Percentiles rank a stretch among this genome's conserved stretches.
phyloP scores from a whole-genome alignment of 164 flowering plant genomes.

The Cinnamomum chago region DNA sequence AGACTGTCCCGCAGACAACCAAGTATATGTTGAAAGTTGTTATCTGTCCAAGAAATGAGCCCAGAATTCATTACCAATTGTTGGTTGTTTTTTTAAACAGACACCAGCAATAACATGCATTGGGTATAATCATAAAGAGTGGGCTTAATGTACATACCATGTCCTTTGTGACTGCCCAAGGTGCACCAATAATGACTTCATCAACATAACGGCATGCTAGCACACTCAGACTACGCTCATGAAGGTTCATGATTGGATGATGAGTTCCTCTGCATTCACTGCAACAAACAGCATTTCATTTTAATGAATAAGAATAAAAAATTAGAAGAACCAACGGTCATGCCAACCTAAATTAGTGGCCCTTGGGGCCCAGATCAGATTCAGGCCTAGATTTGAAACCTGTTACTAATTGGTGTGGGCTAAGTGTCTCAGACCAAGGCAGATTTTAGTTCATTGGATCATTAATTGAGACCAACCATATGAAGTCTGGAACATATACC shows the following conservation, averaged over 20 bases:
- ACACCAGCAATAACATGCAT: background rate
- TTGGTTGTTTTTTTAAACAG: background rate
- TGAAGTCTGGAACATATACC: too few species aligned
- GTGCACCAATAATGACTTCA: conserved; percentile 84
- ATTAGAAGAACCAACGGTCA: background rate
- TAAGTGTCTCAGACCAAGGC: too few species aligned
- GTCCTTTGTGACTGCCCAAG: conserved; percentile 70
- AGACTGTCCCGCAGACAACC: conserved; percentile 68
- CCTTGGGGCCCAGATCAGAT: too few species aligned
- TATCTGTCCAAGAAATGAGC: conserved; percentile 36
- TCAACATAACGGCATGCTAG: conserved; percentile 86
- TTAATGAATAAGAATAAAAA: background rate
- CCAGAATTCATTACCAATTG: background rate
- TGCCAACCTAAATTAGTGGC: background rate
- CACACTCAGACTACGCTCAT: conserved; percentile 76
- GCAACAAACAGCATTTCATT: conserved; percentile 22
- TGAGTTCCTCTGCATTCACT: conserved; percentile 57
- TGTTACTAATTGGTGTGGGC: too few species aligned
- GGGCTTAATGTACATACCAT: conserved; percentile 39
- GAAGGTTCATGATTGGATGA: conserved; percentile 64
- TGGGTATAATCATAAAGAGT: background rate
- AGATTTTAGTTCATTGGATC: too few species aligned
- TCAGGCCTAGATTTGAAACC: too few species aligned
- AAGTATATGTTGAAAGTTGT: conserved; percentile 74
- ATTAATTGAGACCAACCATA: too few species aligned